These are phyloP conservation scores for Tarenaya hassleriana DNA, from an alignment of 345 rosid genomes.

Conservation along the genomic window DNA sequence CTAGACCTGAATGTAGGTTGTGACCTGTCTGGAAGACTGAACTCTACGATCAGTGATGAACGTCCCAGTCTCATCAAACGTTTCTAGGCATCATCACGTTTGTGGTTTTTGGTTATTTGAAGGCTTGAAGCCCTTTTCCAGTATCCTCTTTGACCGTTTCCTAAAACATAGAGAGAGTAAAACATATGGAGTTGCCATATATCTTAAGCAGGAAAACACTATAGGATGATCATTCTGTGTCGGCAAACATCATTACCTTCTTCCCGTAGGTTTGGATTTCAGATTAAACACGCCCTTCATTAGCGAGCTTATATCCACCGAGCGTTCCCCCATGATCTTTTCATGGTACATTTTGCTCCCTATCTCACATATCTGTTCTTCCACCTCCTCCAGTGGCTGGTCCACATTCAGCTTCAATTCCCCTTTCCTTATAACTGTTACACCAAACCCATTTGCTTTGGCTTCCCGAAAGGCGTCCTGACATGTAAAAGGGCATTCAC, in stretches of 20 bases:
- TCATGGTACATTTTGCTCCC: conserved; percentile 91
- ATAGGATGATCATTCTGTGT: not conserved
- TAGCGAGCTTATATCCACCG: conserved; percentile 65
- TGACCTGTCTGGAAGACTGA: too few species aligned
- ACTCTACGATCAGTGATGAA: too few species aligned
- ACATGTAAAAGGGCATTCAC: not conserved
- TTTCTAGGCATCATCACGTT: too few species aligned
- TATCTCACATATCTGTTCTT: conserved; percentile 62
- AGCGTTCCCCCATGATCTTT: conserved; percentile 62
- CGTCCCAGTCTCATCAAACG: too few species aligned
- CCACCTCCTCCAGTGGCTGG: conserved; percentile 71
- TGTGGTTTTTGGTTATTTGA: too few species aligned
- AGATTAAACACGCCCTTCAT: conserved; percentile 65
- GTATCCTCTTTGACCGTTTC: conserved; percentile 26
- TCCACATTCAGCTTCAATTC: conserved; percentile 75
- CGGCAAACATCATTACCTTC: conserved; percentile 2
- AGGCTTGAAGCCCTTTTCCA: too few species aligned
- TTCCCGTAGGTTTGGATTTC: conserved; percentile 22
- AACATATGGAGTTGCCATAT: not conserved
- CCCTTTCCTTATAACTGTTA: conserved; percentile 73
- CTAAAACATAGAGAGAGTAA: conserved; percentile 19
- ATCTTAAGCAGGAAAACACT: not conserved
- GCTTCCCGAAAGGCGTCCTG: conserved; percentile 88
- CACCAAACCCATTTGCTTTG: conserved; percentile 72
- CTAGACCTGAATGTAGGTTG: too few species aligned